Conservation (phyloP, 306 rosid genomes). For the Glycyrrhiza uralensis region DNA sequence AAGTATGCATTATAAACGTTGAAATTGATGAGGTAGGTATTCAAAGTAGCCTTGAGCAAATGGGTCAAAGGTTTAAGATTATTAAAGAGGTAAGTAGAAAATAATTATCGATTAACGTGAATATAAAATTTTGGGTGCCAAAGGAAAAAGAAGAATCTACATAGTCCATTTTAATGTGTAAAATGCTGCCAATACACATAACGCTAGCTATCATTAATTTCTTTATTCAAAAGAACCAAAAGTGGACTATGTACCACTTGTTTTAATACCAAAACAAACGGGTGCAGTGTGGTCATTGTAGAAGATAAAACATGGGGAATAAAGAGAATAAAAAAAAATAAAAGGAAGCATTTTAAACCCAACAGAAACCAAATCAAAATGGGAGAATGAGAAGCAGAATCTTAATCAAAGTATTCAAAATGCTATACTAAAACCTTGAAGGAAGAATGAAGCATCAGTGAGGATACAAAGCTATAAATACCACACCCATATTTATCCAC, state of each 20-base stretch:
- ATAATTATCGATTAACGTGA: no score
- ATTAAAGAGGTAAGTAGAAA: not conserved
- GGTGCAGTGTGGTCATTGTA: not conserved
- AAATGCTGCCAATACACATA: not conserved
- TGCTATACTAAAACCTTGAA: not conserved
- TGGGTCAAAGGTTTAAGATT: not conserved
- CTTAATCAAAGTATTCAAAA: slow-evolving; percentile 54
- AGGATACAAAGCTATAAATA: no score
- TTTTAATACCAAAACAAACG: slow-evolving; percentile 21
- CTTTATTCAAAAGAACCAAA: slow-evolving; percentile 19
- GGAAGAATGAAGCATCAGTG: no score
- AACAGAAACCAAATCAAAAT: slow-evolving; percentile 47
- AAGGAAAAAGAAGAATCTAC: slow-evolving; percentile 30
- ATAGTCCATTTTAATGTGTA: slow-evolving; percentile 23
- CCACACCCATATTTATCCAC: no score
- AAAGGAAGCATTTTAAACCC: slow-evolving; percentile 28
- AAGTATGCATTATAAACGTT: no score
- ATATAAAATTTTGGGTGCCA: slow-evolving; percentile 37
- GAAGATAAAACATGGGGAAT: slow-evolving; percentile 3
- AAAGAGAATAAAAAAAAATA: slow-evolving; percentile 15
- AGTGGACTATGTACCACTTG: not conserved
- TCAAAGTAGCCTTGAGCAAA: not conserved
- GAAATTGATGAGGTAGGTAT: not conserved
- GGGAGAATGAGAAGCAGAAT: slow-evolving; percentile 53
- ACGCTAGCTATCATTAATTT: slow-evolving; percentile 28